Base-by-base conservation (phyloP, 352 stramenopile genomes). In the Labyrinthula sp. region DNA sequence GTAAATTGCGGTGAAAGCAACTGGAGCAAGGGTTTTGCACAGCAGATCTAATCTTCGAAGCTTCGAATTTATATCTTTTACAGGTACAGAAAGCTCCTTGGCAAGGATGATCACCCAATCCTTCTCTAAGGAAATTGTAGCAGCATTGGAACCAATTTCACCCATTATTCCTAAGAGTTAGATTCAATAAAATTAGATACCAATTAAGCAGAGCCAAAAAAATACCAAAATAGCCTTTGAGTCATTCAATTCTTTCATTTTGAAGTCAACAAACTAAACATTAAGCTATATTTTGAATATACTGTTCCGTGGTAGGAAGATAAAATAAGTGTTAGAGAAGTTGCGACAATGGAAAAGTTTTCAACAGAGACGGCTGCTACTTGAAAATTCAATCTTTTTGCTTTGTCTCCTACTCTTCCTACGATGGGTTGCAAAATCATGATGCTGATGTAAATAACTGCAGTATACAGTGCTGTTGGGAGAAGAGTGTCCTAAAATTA, bases 81-180 rank as follows among this genome's bases (percentile, higher is more conserved):
- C 60, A n/a, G 30, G 45, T 1, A 50, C 43, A 0, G 64, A 68
- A 27, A 75, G 59, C 1, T 58, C 52, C 0, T 59, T 62, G 2
- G 71, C 58, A 18, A 82, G 64, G 0, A 82, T 70, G n/a, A 82
- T 72, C 15, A 82, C 71, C 73, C 73, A 84, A 46, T 84, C 73
- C 20, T 72, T 69, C 43, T 84, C 71, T 23, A 84, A 63, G 1
- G 67, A 72, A 3, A 80, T 43, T 3, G 71, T 78, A 49, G 77
- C 66, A 7, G 70, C 69, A 26, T 76, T 66, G 36, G 75, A 78
- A 2, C 77, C 65, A 20, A 79, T 60, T 40, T 79, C 69, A 2
- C 71, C 71, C 20, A 75, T 37, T 23, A 69, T 69, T 8, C 72
- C 72, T 27, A 71, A 71, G n/a, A n/a, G n/a, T n/a, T n/a, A n/a